Evolutionary conservation across 2,329 filamentous ascomycete genomes (phyloP).

Genomic region (Apiospora marii): DNA sequence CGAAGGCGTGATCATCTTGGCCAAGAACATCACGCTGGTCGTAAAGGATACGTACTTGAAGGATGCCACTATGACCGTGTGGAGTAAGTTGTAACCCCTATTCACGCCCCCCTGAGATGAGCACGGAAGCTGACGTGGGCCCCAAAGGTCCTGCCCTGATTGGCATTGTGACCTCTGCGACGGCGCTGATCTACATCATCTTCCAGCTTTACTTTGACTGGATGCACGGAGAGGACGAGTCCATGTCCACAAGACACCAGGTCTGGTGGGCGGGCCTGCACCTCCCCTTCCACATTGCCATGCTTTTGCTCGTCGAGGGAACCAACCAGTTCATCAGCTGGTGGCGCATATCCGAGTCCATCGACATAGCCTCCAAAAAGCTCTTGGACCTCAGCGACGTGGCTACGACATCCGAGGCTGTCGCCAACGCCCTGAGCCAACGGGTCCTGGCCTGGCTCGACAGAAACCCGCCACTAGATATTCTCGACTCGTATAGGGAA

Average conservation of each 20-base stretch:
- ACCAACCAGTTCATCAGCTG: constrained; percentile 63
- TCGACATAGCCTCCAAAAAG: constrained; percentile 29
- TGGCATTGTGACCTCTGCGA: constrained; percentile 49
- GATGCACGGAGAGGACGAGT: constrained; percentile 64
- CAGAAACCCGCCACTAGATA: constrained; percentile 38
- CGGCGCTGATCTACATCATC: constrained; percentile 53
- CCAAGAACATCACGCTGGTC: constrained; percentile 58
- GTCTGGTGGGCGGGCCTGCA: constrained; percentile 66
- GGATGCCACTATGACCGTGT: constrained; percentile 38
- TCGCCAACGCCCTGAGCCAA: constrained; percentile 30
- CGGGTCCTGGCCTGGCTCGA: constrained; percentile 39
- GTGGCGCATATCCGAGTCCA: constrained; percentile 44
- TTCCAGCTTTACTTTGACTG: constrained; percentile 65
- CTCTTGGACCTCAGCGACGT: constrained; percentile 24
- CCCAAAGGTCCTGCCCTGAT: constrained; percentile 46
- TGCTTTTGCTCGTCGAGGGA: constrained; percentile 71
- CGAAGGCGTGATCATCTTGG: constrained; percentile 56
- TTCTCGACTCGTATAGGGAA: constrained; percentile 31
- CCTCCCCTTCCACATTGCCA: constrained; percentile 69
- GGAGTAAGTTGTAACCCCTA: constrained; percentile 33
- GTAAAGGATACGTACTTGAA: constrained; percentile 52
- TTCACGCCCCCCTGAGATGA: background rate
- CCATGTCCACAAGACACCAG: constrained; percentile 64
- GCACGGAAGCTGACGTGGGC: constrained; percentile 27
- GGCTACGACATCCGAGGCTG: constrained; percentile 30